A percentile compares a stretch with the other conserved stretches of the same genome.
phyloP scores from a whole-genome alignment of 495 filamentous ascomycete species.

The Aspergillus wentii region DNA sequence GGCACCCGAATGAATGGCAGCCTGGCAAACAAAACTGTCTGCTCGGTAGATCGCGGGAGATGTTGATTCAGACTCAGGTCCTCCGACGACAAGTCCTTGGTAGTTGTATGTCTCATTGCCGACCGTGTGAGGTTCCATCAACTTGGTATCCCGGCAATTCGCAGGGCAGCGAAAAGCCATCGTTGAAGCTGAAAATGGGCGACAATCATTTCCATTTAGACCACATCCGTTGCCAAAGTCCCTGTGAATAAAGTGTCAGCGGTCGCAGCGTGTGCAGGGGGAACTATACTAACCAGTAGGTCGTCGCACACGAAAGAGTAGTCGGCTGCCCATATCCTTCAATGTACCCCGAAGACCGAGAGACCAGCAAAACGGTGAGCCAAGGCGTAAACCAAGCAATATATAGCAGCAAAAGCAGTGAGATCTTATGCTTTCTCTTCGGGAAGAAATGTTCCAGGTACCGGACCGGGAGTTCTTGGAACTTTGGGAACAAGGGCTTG shows the following conservation, averaged over 20 bases:
- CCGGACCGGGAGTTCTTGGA: constrained; percentile 65
- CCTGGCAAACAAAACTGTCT: constrained; percentile 78
- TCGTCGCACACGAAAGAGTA: constrained; percentile 62
- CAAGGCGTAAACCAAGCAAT: constrained; percentile 70
- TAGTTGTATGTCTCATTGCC: constrained; percentile 70
- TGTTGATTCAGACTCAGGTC: constrained; percentile 44
- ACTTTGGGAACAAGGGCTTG: constrained; percentile 58
- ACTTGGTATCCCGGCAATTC: constrained; percentile 59
- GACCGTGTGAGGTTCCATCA: constrained; percentile 69
- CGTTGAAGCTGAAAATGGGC: constrained; percentile 67
- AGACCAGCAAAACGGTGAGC: constrained; percentile 58
- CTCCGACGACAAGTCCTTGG: constrained; percentile 68
- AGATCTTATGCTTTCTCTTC: constrained; percentile 53
- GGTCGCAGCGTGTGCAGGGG: too few species aligned
- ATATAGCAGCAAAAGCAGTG: constrained; percentile 57
- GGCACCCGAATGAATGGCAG: constrained; percentile 75
- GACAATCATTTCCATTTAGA: constrained; percentile 71
- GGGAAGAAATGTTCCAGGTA: constrained; percentile 60
- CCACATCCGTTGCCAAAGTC: constrained; percentile 68
- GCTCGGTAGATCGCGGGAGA: constrained; percentile 59
- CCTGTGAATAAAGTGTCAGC: too few species aligned
- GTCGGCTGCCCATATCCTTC: constrained; percentile 62
- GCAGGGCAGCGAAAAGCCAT: constrained; percentile 78
- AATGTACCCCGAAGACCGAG: constrained; percentile 59
- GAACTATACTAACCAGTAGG: constrained; percentile 44